Percentiles rank a stretch among this genome's conserved stretches.
These are phyloP conservation scores for Backusella westeae DNA, from an alignment of 192 early-diverging fungal genomes.

Conservation along the genomic window DNA sequence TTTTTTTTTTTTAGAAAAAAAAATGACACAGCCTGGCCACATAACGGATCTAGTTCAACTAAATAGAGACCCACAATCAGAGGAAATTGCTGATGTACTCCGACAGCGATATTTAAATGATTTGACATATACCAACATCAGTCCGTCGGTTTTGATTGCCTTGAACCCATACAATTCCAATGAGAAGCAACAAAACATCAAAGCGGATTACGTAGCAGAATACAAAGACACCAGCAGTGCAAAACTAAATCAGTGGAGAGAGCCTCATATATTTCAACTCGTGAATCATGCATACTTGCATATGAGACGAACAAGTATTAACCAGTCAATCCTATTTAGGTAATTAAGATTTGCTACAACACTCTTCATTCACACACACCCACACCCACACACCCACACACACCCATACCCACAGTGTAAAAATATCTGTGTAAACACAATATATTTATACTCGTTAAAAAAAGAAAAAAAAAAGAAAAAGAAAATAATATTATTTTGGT, in stretches of 20 bases:
- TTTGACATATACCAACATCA: slow-evolving; percentile 55
- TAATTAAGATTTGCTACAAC: slow-evolving; percentile 14
- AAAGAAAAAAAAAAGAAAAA: not conserved
- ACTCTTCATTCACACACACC: not conserved
- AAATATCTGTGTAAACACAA: slow-evolving; percentile 1
- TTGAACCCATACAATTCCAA: slow-evolving; percentile 55
- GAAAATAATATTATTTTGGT: not conserved
- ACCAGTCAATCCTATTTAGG: slow-evolving; percentile 43
- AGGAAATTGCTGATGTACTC: slow-evolving; percentile 44
- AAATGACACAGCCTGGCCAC: not conserved
- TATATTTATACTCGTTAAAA: slow-evolving; percentile 3
- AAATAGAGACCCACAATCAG: slow-evolving; percentile 7
- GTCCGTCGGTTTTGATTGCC: slow-evolving; percentile 58
- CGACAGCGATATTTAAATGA: slow-evolving; percentile 54
- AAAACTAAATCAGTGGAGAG: slow-evolving; percentile 44
- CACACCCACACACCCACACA: not conserved
- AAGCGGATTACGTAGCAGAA: slow-evolving; percentile 63
- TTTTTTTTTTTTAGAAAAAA: not conserved
- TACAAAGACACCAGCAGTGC: slow-evolving; percentile 55
- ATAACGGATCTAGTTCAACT: slow-evolving; percentile 18
- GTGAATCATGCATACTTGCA: slow-evolving; percentile 80
- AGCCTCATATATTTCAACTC: slow-evolving; percentile 77
- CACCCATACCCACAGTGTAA: not conserved
- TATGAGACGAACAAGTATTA: slow-evolving; percentile 69
- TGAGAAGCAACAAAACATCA: slow-evolving; percentile 29